These are phyloP conservation scores for Peronospora belbahrii DNA, from an alignment of 352 stramenopile species.

Conservation along the genomic window DNA sequence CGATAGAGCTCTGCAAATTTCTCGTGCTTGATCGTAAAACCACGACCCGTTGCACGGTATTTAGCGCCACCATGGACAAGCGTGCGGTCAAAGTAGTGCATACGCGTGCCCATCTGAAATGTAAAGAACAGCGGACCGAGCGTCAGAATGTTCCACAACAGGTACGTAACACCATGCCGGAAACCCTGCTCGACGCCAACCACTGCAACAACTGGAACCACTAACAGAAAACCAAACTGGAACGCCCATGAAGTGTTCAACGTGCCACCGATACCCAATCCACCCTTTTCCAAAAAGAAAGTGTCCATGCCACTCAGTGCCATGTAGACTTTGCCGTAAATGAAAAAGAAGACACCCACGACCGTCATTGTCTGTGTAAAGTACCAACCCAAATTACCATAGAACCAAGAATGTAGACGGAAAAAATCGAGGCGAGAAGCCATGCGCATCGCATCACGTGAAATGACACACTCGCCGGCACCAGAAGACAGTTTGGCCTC, in stretches of 20 bases:
- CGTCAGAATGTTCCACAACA: conserved; percentile 94
- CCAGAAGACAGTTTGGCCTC: conserved; percentile 96
- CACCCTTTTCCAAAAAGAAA: conserved; percentile 87
- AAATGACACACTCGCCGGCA: conserved; percentile 95
- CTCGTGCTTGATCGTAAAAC: conserved; percentile 98
- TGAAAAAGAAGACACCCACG: conserved; percentile 96
- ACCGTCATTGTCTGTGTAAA: conserved; percentile 97
- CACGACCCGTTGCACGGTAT: conserved; percentile 96
- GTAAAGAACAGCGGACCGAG: conserved; percentile 98
- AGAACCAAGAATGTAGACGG: conserved; percentile 96
- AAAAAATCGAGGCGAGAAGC: conserved; percentile 95
- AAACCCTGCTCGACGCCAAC: conserved; percentile 97
- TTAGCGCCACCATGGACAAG: conserved; percentile 96
- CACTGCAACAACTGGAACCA: conserved; percentile 94
- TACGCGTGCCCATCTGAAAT: conserved; percentile 99
- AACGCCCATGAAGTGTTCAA: conserved; percentile 94
- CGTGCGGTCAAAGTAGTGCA: conserved; percentile 98
- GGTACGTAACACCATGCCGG: conserved; percentile 86
- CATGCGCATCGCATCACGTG: conserved; percentile 93
- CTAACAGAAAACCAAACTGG: conserved; percentile 94
- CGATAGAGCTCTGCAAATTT: conserved; percentile 96
- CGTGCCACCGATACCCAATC: conserved; percentile 91
- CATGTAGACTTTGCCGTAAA: conserved; percentile 96
- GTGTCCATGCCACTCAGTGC: conserved; percentile 91
- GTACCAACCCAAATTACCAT: conserved; percentile 98